Base-by-base conservation (phyloP, 805 yeast species). In the Barnettozyma populi region DNA sequence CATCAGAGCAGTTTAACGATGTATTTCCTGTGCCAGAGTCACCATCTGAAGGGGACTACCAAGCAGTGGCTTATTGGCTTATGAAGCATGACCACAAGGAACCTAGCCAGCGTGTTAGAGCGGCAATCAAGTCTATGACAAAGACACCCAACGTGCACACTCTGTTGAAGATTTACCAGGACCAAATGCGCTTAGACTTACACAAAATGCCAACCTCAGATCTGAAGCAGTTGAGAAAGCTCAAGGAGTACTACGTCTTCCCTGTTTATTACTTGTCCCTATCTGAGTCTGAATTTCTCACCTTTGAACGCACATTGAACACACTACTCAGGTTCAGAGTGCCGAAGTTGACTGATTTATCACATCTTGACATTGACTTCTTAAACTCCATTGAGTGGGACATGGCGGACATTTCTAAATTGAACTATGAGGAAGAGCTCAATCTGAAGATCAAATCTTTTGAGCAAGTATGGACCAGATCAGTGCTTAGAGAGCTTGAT, bases 61-160 rank as follows among this genome's bases (percentile, higher is more conserved):
- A 57, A 16, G 39, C 55, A 8, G 56, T 53, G 5, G 36, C 57
- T 1, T 18, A 53, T 35, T 61, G 65, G 65, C 49, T 61, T 2
- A 40, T 56, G 16, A 50, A 52, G 36, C 63, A 59, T 39, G 42
- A 25, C 8, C 57, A 52, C 35, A 50, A 50, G 27, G 60, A 56
- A 14, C 65, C 65, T 4, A 43, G 57, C 5, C 58, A 51, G 31
- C 43, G 65, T 16, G 52, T 55, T 2, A 46, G 45, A 36, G 45
- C 53, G 1, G 62, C 64, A 6, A 25, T 61, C 7, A 61, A 54
- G 42, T 29, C 47, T 4, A 24, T 56, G 6, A 32, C 47, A 3
- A 46, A 41, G 6, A 3, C 49, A 5, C 10, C 29, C 13, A 11
- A 36, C 0, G 7, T 49, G 16, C 41, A 34, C 6, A 42, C 45